Evolutionary conservation across 2,329 filamentous ascomycete genomes (phyloP).

Genomic region (Calonectria leucothoes): DNA sequence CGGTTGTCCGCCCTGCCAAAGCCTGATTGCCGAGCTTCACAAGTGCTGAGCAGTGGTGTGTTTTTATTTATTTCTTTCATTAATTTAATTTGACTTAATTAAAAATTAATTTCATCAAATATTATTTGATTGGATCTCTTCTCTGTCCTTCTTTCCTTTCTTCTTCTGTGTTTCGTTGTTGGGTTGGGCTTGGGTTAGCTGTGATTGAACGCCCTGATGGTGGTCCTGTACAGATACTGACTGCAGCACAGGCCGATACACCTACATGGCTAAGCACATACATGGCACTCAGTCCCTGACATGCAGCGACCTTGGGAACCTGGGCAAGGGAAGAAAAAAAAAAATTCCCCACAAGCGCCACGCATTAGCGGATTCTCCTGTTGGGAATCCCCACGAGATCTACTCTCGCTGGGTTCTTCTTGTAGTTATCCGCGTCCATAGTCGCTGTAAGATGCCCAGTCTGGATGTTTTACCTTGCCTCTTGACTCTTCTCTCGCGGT

Average conservation of each 20-base stretch:
- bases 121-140: too few relatives aligned
- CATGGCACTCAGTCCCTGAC: slow-evolving; percentile 23
- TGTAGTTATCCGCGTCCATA: not conserved
- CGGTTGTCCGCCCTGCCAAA: not conserved
- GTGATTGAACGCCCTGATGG: not conserved
- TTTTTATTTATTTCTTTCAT: not conserved
- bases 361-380: slow-evolving; percentile 36
- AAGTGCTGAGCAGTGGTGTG: not conserved
- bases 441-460: not conserved
- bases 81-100: not conserved
- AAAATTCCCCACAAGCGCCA: slow-evolving; percentile 31
- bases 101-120: too few relatives aligned
- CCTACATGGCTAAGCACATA: not conserved
- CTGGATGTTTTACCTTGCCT: slow-evolving; percentile 4
- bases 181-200: not conserved
- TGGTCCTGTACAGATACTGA: not conserved
- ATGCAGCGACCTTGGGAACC: slow-evolving; percentile 25
- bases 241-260: not conserved
- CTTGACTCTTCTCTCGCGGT: slow-evolving; percentile 19
- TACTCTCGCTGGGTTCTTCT: slow-evolving; percentile 21
- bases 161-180: not conserved
- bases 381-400: slow-evolving; percentile 42
- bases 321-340: slow-evolving; percentile 4
- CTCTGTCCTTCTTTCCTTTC: too few relatives aligned
- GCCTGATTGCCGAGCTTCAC: not conserved